A percentile compares a stretch with the other conserved stretches of the same genome.
phyloP scores from a whole-genome alignment of 2,329 filamentous ascomycete species.

The Penicillium occitanis region DNA sequence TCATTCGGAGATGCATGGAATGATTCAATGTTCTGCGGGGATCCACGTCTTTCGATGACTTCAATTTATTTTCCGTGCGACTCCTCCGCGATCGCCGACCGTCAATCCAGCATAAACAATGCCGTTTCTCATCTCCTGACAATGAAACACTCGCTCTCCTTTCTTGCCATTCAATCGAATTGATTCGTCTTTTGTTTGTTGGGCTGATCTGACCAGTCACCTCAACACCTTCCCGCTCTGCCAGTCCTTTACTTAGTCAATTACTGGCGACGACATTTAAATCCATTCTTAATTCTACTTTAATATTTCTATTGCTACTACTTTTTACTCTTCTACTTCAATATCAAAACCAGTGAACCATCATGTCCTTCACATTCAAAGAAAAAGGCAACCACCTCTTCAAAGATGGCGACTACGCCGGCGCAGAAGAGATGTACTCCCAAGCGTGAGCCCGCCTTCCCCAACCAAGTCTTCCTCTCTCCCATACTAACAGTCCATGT shows the following conservation, averaged over 20 bases:
- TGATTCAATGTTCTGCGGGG: conserved; percentile 31
- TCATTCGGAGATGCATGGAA: conserved; percentile 23
- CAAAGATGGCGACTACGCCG: conserved; percentile 46
- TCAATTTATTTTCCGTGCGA: background rate
- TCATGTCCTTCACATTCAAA: conserved; percentile 37
- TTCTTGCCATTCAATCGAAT: background rate
- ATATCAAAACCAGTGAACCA: background rate
- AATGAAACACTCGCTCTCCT: background rate
- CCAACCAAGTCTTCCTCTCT: background rate
- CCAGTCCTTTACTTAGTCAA: background rate
- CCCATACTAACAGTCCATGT: background rate
- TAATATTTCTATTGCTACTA: background rate
- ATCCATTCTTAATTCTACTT: background rate
- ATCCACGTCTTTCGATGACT: conserved; percentile 37
- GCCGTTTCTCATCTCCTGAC: background rate
- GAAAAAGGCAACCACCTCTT: conserved; percentile 48
- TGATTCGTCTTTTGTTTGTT: background rate
- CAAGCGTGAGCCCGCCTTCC: conserved; percentile 43
- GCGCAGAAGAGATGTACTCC: conserved; percentile 49
- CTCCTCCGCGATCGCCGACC: background rate
- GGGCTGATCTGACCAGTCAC: background rate
- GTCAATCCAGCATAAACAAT: background rate
- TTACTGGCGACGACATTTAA: background rate
- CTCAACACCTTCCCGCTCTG: background rate
- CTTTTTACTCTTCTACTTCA: background rate